Evolutionary conservation across 2,329 filamentous ascomycete species (phyloP).

Genomic region (Apiospora koreana): DNA sequence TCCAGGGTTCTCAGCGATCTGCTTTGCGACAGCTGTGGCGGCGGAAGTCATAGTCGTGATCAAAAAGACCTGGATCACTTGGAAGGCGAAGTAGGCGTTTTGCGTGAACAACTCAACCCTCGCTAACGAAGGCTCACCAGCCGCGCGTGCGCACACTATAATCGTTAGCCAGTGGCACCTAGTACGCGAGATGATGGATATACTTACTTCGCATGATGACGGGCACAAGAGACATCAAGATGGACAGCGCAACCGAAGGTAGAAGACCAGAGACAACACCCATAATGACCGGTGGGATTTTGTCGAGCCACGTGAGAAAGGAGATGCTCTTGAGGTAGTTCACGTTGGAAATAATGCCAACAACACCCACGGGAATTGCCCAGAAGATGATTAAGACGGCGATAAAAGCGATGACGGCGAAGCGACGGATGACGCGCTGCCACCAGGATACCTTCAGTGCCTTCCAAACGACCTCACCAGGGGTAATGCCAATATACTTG

Average conservation of each 20-base stretch:
- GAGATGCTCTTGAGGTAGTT: conserved; percentile 63
- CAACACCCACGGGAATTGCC: conserved; percentile 72
- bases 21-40: conserved; percentile 67
- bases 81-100: conserved; percentile 88
- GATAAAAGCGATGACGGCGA: conserved; percentile 71
- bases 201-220: conserved; percentile 73
- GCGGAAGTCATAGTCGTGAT: conserved; percentile 82
- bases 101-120: conserved; percentile 87
- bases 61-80: conserved; percentile 89
- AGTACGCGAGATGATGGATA: neutral
- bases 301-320: conserved; percentile 71
- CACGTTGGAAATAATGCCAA: conserved; percentile 86
- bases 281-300: conserved; percentile 70
- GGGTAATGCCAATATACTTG: conserved; percentile 79
- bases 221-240: conserved; percentile 85
- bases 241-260: conserved; percentile 74
- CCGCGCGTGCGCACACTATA: conserved; percentile 72
- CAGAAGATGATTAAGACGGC: conserved; percentile 84
- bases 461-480: conserved; percentile 83
- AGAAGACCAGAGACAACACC: conserved; percentile 85
- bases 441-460: conserved; percentile 85
- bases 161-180: conserved; percentile 17
- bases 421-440: conserved; percentile 75
- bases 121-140: conserved; percentile 78
- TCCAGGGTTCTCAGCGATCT: conserved; percentile 64